Base-by-base conservation (phyloP, 2,329 filamentous ascomycete genomes). In the Xylariaceae sp. region DNA sequence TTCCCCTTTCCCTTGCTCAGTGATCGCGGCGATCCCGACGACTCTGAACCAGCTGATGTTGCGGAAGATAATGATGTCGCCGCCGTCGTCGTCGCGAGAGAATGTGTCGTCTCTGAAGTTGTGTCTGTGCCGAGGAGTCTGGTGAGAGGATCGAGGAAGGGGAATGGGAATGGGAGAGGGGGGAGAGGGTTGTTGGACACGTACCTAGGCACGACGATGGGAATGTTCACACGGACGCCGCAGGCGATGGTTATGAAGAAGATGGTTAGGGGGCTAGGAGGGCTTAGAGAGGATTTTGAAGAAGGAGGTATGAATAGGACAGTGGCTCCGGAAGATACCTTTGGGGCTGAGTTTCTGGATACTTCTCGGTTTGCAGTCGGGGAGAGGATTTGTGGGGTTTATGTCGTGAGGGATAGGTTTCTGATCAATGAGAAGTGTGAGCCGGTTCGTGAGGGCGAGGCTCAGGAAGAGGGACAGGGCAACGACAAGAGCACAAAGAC, bases 341-440 rank as follows among this genome's bases (percentile, higher is more conserved):
- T 53, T 20, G 39, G 42, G 5, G 6, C 48, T 12, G 4, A n/a
- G 21, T 56, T 59, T 34, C 32, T 58, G 10, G 46, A 44, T 8
- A 34, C 17, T 5, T 60, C 58, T 20, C 8, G 14, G 3, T 61
- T 60, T 22, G 41, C 16, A 19, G 21, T 23, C 2, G 52, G 57
- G 0, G 57, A 61, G 39, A 46, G 58, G 5, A 56, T 59, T 8
- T 59, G 57, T 29, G 58, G 58, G 2, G 58, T 59, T 6, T 61
- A 61, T 34, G 47, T 55, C 4, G 56, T 61, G 2, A 11, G 52
- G 16, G 40, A 20, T n/a, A n/a, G n/a, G n/a, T n/a, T n/a, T n/a
- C n/a, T n/a, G n/a, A n/a, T n/a, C n/a, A n/a, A n/a, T n/a, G n/a
- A n/a, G n/a, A n/a, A n/a, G n/a, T n/a, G n/a, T n/a, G n/a, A n/a